phyloP scores from a whole-genome alignment of 257 asterid genomes.

The Petrea volubilis region DNA sequence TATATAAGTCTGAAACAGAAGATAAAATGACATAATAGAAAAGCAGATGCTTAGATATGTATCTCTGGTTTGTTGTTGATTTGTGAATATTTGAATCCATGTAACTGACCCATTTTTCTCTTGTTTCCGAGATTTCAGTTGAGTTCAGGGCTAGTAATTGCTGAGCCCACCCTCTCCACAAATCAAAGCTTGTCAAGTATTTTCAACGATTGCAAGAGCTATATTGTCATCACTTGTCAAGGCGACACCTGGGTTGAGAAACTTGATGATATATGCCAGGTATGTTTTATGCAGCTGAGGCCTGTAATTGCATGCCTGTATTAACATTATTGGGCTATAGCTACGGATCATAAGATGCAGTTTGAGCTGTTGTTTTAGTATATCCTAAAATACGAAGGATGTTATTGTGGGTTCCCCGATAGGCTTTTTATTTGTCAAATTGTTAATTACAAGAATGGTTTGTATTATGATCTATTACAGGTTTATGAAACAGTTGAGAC shows the following conservation, averaged over 20 bases:
- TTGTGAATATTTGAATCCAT: slow-evolving; percentile 4
- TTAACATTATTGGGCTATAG: background rate
- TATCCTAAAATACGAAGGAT: background rate
- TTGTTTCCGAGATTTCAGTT: slow-evolving; percentile 53
- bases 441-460: background rate
- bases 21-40: background rate
- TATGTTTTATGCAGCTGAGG: slow-evolving; percentile 32
- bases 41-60: background rate
- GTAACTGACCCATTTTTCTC: background rate
- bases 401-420: too few relatives aligned
- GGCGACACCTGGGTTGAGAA: slow-evolving; percentile 66
- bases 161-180: slow-evolving; percentile 70
- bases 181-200: slow-evolving; percentile 57
- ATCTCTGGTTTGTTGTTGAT: slow-evolving; percentile 6
- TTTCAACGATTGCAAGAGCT: slow-evolving; percentile 79
- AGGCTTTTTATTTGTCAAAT: too few relatives aligned
- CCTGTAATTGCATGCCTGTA: too few relatives aligned
- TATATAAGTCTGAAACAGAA: background rate
- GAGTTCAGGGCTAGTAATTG: slow-evolving; percentile 78
- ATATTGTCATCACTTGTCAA: slow-evolving; percentile 62
- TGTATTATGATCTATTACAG: slow-evolving; percentile 32
- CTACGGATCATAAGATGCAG: background rate
- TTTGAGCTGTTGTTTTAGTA: background rate
- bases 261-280: slow-evolving; percentile 94
- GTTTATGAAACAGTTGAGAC: slow-evolving; percentile 91